Conservation (phyloP, 2,329 filamentous ascomycete genomes). For the Phialocephala subalpina region DNA sequence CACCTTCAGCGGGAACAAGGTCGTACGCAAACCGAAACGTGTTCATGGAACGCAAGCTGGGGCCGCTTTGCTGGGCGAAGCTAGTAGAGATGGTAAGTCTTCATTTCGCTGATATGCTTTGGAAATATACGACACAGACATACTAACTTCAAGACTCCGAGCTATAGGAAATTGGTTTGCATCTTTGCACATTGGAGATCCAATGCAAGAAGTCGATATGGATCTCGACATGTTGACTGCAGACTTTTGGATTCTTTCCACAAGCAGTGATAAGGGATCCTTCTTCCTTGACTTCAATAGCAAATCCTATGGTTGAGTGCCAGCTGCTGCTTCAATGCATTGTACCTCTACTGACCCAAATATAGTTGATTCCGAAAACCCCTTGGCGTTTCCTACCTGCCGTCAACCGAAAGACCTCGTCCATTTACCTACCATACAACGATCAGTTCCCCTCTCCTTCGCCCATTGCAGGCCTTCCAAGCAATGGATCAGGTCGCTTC, state of each 20-base stretch:
- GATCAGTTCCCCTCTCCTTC: constrained; percentile 27
- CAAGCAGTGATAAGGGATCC: constrained; percentile 28
- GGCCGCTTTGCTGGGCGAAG: constrained; percentile 31
- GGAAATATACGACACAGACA: too few relatives aligned
- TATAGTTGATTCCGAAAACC: constrained; percentile 26
- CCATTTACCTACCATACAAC: constrained; percentile 25
- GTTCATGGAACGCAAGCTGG: constrained; percentile 29
- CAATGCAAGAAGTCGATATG: constrained; percentile 31
- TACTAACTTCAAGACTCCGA: too few relatives aligned
- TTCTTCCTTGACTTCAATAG: constrained; percentile 15
- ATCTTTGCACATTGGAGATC: constrained; percentile 32
- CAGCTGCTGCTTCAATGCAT: background rate
- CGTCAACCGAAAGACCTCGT: constrained; percentile 29
- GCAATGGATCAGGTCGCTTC: constrained; percentile 30
- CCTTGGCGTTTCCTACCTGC: constrained; percentile 30
- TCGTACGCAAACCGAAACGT: constrained; percentile 30
- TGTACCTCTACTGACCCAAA: background rate
- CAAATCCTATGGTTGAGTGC: background rate
- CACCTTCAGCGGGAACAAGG: constrained; percentile 27
- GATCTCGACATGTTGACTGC: constrained; percentile 37
- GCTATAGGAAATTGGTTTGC: constrained; percentile 28
- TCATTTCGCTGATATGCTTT: too few relatives aligned
- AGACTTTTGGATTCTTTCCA: constrained; percentile 33
- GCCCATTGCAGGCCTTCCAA: constrained; percentile 36
- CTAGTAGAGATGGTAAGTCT: constrained; percentile 27